Evolutionary conservation across 2,329 filamentous ascomycete genomes (phyloP).

Genomic region (Penicillium sp.): DNA sequence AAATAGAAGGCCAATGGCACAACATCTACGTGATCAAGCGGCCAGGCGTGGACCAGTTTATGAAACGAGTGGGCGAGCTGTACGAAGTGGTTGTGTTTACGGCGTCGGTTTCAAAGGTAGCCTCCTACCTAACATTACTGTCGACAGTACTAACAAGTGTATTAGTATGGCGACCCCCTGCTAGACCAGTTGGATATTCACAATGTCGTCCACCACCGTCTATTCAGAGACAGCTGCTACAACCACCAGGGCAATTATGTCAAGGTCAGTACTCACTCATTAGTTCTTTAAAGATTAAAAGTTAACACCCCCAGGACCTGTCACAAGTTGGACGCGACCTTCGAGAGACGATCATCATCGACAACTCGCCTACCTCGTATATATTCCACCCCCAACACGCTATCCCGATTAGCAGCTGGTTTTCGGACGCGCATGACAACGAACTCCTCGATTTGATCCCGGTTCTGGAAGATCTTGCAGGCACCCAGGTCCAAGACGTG

Average conservation of each 20-base stretch:
- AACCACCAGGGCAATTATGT: conserved; percentile 99
- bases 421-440: conserved; percentile 98
- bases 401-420: conserved; percentile 99
- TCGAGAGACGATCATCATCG: conserved; percentile 97
- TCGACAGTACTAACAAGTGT: not conserved
- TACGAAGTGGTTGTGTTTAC: conserved; percentile 99
- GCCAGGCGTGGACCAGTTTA: conserved; percentile 97
- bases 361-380: conserved; percentile 98
- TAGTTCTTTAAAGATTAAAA: not conserved
- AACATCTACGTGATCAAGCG: conserved; percentile 99
- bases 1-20: conserved; percentile 98
- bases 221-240: conserved; percentile 98
- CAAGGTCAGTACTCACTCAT: conserved; percentile 52
- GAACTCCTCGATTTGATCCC: conserved; percentile 96
- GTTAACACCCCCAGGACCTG: conserved; percentile 60
- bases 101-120: conserved; percentile 92
- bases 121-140: not conserved
- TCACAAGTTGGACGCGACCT: conserved; percentile 95
- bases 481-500: conserved; percentile 84
- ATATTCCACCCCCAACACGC: conserved; percentile 99
- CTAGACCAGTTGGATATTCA: conserved; percentile 97
- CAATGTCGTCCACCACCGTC: conserved; percentile 87
- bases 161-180: conserved; percentile 88
- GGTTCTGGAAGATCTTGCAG: conserved; percentile 93
- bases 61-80: conserved; percentile 95